Evolutionary conservation across 805 yeast species (phyloP).

Genomic region (Wickerhamiella spandovensis): DNA sequence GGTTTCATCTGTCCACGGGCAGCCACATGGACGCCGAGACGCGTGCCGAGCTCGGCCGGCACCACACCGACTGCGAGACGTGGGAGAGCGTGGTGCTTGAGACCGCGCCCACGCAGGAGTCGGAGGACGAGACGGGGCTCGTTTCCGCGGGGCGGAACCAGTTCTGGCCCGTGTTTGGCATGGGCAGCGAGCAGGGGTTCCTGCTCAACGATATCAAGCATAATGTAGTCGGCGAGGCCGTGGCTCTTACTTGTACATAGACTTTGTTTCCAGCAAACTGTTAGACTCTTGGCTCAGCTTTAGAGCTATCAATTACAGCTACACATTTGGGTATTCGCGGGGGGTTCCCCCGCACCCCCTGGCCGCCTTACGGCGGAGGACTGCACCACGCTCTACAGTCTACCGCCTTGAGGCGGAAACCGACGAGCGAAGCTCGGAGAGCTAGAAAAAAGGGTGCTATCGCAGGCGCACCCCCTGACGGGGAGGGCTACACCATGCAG

Average conservation of each 20-base stretch:
- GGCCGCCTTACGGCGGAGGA: too few species aligned
- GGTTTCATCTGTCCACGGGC: constrained; percentile 25
- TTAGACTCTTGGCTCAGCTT: too few species aligned
- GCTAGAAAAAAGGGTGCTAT: too few species aligned
- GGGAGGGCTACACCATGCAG: too few species aligned
- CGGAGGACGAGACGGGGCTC: constrained; percentile 10
- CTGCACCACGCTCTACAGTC: too few species aligned
- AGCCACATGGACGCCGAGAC: constrained; percentile 2
- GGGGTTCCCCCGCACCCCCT: too few species aligned
- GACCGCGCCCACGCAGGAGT: constrained; percentile 19
- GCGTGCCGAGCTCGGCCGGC: constrained; percentile 10
- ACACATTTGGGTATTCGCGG: too few species aligned
- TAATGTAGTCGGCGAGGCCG: constrained; percentile 19
- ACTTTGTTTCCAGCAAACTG: too few species aligned
- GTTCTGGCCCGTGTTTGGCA: constrained; percentile 20
- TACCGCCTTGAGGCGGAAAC: too few species aligned
- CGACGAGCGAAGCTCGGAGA: too few species aligned
- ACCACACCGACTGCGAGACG: constrained; percentile 3
- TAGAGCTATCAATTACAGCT: too few species aligned
- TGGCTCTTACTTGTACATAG: constrained; percentile 5
- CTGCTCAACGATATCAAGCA: constrained; percentile 21
- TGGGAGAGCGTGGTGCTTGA: constrained; percentile 17
- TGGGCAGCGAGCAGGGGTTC: constrained; percentile 24
- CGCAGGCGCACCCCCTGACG: too few species aligned
- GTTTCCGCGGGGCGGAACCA: constrained; percentile 11